Base-by-base conservation (phyloP, 768 basidiomycete genomes). In the Panellus pusillus region DNA sequence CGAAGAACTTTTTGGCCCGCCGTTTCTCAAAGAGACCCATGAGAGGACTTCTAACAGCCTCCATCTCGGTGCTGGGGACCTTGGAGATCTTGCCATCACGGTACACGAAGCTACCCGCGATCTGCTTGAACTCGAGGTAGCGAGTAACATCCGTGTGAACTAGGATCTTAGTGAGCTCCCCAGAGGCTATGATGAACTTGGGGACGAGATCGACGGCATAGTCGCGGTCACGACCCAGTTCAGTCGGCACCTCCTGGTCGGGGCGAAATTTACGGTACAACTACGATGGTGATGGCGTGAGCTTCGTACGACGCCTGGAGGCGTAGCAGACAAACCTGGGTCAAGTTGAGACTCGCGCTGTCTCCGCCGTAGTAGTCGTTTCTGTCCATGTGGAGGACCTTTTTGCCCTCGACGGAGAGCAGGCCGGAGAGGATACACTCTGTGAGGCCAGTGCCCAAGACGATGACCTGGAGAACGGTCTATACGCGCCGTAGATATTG, bases 1-100 rank as follows among this genome's bases (percentile, higher is more conserved):
- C 87, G 67, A 99, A 98, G 79, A 99, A 99, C 69, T 95, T 97
- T 82, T 95, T 97, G 15, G 96, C 96, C 36, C 97, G 79, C 58
- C 94, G 79, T 77, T 99, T 99, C 82, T 99, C 97, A 63, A 98
- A 98, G 36, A 98, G 75, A n/a, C 97, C 97, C 95, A 99, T 98
- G 64, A 99, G 78, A 31, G 94, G 90, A 64, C 91, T 93, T 72
- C 74, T 87, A 52, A 98, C 89, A 9, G 97, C 97, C 76, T 99
- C 97, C 78, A 95, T 86, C 77, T 98, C 95, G 6, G 93, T 98
- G 65, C 89, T 89, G 29, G 97, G 97, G 9, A 99, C 97, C 73
- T 99, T 99, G 57, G 91, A 93, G 73, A 99, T 97, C 74, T 73
- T 90, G 46, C 94, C 93, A 70, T 98, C 96, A 49, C 96, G 87